These are phyloP conservation scores for Cenchrus purpureus DNA, from an alignment of 176 grass and related monocot genomes.

Conservation along the genomic window DNA sequence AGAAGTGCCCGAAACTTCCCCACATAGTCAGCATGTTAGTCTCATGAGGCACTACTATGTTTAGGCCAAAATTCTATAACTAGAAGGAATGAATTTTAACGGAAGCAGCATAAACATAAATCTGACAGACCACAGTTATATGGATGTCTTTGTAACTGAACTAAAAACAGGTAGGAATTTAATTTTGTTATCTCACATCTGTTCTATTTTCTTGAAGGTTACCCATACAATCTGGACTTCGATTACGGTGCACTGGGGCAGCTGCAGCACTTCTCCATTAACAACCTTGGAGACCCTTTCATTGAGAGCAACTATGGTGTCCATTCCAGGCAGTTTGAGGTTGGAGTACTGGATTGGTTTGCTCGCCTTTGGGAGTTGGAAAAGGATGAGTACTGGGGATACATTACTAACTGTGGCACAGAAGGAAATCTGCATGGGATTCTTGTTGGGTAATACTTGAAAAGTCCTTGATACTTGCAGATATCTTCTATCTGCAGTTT, in stretches of 20 bases:
- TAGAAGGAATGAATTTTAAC: neutral
- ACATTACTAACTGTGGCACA: conserved; percentile 93
- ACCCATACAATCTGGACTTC: conserved; percentile 90
- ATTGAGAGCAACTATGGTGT: conserved; percentile 93
- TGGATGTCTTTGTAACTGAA: neutral
- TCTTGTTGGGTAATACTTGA: conserved; percentile 76
- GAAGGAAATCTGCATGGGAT: conserved; percentile 93
- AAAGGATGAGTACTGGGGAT: conserved; percentile 85
- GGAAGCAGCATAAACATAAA: neutral
- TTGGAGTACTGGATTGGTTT: conserved; percentile 88
- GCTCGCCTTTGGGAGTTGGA: conserved; percentile 82
- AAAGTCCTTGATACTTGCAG: neutral
- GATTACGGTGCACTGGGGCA: conserved; percentile 76
- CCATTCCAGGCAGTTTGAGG: conserved; percentile 90
- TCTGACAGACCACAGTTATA: neutral
- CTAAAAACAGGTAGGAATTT: neutral
- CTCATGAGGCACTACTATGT: neutral
- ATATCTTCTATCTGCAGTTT: neutral
- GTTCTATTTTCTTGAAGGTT: conserved; percentile 54
- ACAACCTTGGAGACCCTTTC: conserved; percentile 90
- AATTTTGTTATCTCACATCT: neutral
- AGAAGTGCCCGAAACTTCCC: neutral
- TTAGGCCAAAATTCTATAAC: neutral
- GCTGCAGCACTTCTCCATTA: conserved; percentile 80
- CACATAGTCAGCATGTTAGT: neutral